Evolutionary conservation across 768 basidiomycete genomes (phyloP), one percentile per base, ranked within the genome.

Genomic region (Lentinula aciculospora): DNA sequence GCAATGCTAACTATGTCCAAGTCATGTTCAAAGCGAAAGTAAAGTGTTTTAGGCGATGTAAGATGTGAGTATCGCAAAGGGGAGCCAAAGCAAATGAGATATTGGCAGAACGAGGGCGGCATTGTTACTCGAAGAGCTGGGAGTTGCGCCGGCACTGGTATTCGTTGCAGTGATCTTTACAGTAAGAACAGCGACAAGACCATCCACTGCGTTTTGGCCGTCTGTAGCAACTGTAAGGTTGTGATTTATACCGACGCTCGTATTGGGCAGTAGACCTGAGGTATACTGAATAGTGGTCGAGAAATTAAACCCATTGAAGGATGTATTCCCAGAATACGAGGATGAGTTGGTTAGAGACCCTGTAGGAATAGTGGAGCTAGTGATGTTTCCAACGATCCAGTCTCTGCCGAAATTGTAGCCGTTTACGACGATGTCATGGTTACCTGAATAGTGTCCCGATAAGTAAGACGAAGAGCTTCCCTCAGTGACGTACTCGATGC

Each of bases 341-440:
- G 83, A 78, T 31, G 68, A 65, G 63, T 89, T 85, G 17, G 79
- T 84, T 45, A 89, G 64, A 31, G 64, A 62, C 15, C 53, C n/a
- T 0, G 83, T 80, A 17, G 76, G 72, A 53, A 88, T 73, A 8
- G 69, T 39, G 21, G 76, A 72, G 21, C 71, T 67, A 0, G 93
- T 94, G 27, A 89, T 85, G 66, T 94, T 94, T n/a, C 89, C 91
- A 23, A 95, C 73, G n/a, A 96, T 72, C 77, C 82, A 88, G 67
- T 97, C 93, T 25, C 94, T 85, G 10, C 86, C 93, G 28, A 88
- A 74, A 66, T 94, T 86, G 70, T 95, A 92, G 70, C 92, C 93
- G 59, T 94, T 80, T 7, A 73, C 72, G 19, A 89, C 67, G 66
- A 94, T 90, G 63, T 90, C 84, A 68, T 94, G 91, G 23, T 73